These are phyloP conservation scores for Claviceps humidiphila DNA, from an alignment of 2,329 filamentous ascomycete species.

Conservation along the genomic window DNA sequence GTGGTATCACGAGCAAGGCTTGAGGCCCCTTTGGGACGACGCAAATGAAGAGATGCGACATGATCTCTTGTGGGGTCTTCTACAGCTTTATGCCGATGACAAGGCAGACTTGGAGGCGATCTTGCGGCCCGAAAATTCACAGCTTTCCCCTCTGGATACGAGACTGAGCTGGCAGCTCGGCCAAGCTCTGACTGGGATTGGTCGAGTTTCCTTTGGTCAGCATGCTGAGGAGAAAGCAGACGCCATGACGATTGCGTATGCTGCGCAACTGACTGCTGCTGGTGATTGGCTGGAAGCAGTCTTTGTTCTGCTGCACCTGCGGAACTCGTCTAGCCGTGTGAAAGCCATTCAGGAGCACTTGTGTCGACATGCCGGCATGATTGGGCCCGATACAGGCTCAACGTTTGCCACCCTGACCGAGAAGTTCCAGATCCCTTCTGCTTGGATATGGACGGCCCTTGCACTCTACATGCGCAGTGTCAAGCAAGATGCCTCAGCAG, in stretches of 20 bases:
- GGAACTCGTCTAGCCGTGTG: conserved; percentile 45
- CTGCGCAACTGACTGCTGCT: conserved; percentile 47
- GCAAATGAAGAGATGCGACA: conserved; percentile 45
- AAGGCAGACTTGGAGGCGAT: conserved; percentile 51
- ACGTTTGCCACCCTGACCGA: conserved; percentile 47
- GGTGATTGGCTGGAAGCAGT: conserved; percentile 57
- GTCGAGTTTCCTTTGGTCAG: conserved; percentile 38
- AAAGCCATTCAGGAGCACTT: conserved; percentile 61
- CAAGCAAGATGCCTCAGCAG: conserved; percentile 51
- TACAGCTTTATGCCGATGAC: conserved; percentile 64
- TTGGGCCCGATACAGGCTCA: conserved; percentile 44
- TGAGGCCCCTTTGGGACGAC: conserved; percentile 47
- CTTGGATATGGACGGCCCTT: conserved; percentile 81
- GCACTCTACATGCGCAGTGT: conserved; percentile 68
- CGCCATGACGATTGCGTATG: conserved; percentile 51
- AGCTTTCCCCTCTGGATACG: conserved; percentile 60
- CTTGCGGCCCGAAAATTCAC: conserved; percentile 63
- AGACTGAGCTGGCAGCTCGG: conserved; percentile 78
- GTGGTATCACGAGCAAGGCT: conserved; percentile 51
- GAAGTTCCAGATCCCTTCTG: conserved; percentile 55
- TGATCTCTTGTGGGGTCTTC: conserved; percentile 74
- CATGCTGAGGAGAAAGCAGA: conserved; percentile 49
- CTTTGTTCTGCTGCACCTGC: conserved; percentile 70
- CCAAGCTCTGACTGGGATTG: conserved; percentile 44
- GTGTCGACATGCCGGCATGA: conserved; percentile 53